Percentiles rank a stretch among this genome's conserved stretches.
Evolutionary conservation across 441 rosid species (phyloP).

Genomic region (Bocquillonia castaneifolia): DNA sequence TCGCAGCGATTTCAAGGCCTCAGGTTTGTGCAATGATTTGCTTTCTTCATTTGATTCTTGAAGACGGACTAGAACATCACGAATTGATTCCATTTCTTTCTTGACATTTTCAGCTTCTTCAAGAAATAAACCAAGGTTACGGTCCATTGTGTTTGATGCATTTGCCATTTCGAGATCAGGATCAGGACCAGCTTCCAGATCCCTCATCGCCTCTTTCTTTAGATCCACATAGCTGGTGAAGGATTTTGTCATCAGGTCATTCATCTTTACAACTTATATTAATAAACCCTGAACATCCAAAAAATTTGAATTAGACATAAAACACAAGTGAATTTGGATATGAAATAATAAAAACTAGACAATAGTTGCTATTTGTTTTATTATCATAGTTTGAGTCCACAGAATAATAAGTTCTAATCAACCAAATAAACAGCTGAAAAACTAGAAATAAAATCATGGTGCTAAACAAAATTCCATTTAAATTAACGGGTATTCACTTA

Average conservation of each 20-base stretch:
- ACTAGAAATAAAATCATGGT: not conserved
- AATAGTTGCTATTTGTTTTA: not conserved
- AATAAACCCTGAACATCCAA: constrained; percentile 18
- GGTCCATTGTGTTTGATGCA: constrained; percentile 44
- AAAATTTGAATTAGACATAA: not conserved
- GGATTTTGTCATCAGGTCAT: constrained; percentile 93
- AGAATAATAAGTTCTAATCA: not conserved
- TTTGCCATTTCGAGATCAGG: constrained; percentile 60
- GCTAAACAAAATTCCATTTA: not conserved
- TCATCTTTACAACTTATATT: constrained; percentile 45
- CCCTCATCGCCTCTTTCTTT: constrained; percentile 88
- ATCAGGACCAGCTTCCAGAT: constrained; percentile 78
- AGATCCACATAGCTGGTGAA: constrained; percentile 85
- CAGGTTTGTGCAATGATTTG: constrained; percentile 69
- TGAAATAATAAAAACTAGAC: not conserved
- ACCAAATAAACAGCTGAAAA: not conserved
- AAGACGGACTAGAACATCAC: constrained; percentile 50
- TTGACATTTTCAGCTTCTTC: constrained; percentile 89
- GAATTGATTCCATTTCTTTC: constrained; percentile 70
- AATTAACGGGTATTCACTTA: not conserved
- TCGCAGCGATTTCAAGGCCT: constrained; percentile 58
- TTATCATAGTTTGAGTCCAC: not conserved
- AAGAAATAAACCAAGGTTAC: constrained; percentile 66
- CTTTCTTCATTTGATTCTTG: constrained; percentile 72
- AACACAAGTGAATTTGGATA: not conserved